phyloP scores from a whole-genome alignment of 768 basidiomycete species.

The Roridomyces roridus region DNA sequence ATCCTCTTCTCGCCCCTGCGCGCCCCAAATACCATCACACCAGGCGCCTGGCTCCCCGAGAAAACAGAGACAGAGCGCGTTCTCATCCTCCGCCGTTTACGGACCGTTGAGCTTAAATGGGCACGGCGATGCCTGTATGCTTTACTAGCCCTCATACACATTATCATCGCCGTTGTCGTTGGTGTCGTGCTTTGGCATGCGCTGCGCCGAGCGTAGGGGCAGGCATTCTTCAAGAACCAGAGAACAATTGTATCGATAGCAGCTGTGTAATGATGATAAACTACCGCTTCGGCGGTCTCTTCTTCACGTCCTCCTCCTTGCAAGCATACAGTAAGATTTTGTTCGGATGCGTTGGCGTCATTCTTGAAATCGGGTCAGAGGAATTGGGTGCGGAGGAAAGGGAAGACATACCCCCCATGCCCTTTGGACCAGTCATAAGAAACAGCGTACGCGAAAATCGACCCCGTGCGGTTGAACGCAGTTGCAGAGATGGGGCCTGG shows the following conservation, averaged over 20 bases:
- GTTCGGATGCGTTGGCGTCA: slow-evolving; percentile 48
- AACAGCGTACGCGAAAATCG: slow-evolving; percentile 89
- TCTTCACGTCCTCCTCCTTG: slow-evolving; percentile 67
- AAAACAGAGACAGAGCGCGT: slow-evolving; percentile 59
- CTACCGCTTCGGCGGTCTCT: slow-evolving; percentile 25
- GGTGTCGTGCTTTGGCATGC: slow-evolving; percentile 41
- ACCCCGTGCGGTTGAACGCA: slow-evolving; percentile 86
- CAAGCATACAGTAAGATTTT: slow-evolving; percentile 65
- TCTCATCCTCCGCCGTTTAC: slow-evolving; percentile 52
- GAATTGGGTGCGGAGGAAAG: no score
- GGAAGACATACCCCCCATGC: slow-evolving; percentile 54
- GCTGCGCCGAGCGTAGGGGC: slow-evolving; percentile 4
- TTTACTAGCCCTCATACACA: slow-evolving; percentile 49
- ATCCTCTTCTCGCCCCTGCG: slow-evolving; percentile 62
- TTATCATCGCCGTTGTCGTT: slow-evolving; percentile 33
- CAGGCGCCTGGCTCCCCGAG: slow-evolving; percentile 58
- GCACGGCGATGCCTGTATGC: slow-evolving; percentile 62
- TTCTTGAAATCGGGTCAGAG: no score
- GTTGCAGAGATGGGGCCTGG: slow-evolving; percentile 84
- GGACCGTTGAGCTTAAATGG: slow-evolving; percentile 60
- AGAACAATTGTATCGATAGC: no score
- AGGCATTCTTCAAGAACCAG: no score
- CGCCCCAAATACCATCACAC: slow-evolving; percentile 38
- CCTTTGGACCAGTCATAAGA: slow-evolving; percentile 97
- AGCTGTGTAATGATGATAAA: background rate